phyloP scores from a whole-genome alignment of 805 yeast genomes.

The Cyberlindnera euphorbiae region DNA sequence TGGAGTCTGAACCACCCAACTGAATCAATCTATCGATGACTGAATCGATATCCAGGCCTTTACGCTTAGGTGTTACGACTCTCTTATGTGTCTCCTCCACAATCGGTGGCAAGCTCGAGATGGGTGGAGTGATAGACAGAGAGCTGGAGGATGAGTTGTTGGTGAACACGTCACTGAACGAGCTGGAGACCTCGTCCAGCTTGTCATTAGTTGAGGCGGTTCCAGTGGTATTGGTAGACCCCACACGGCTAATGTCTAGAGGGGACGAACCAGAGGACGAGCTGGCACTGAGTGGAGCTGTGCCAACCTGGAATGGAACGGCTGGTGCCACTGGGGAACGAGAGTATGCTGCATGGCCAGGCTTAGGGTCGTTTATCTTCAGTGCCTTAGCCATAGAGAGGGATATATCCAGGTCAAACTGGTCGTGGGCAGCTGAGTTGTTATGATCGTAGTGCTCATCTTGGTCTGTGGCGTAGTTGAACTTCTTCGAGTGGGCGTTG shows the following conservation, averaged over 20 bases:
- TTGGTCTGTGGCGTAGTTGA: conserved; percentile 16
- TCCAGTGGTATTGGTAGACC: conserved; percentile 2
- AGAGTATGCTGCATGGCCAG: too few relatives aligned
- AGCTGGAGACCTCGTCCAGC: conserved; percentile 23
- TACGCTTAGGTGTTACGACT: conserved; percentile 1
- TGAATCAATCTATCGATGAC: conserved; percentile 54
- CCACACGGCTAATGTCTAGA: not conserved
- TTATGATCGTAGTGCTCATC: conserved; percentile 9
- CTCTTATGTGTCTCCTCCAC: conserved; percentile 16
- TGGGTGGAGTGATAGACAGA: conserved; percentile 23
- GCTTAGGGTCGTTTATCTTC: conserved; percentile 4
- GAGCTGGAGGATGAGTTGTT: conserved; percentile 21
- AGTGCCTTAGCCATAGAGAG: conserved; percentile 32
- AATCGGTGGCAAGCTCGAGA: conserved; percentile 20
- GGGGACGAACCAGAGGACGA: conserved; percentile 2
- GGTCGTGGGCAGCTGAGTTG: conserved; percentile 8
- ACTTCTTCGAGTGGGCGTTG: conserved; percentile 6
- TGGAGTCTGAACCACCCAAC: conserved; percentile 4
- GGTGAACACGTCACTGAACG: conserved; percentile 27
- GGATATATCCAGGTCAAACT: conserved; percentile 30
- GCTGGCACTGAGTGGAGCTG: not conserved
- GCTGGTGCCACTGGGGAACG: too few relatives aligned
- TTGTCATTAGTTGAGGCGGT: conserved; percentile 3
- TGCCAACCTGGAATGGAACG: too few relatives aligned
- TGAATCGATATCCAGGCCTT: conserved; percentile 49